Conservation (phyloP, 345 rosid species). For the Theobroma cacao region DNA sequence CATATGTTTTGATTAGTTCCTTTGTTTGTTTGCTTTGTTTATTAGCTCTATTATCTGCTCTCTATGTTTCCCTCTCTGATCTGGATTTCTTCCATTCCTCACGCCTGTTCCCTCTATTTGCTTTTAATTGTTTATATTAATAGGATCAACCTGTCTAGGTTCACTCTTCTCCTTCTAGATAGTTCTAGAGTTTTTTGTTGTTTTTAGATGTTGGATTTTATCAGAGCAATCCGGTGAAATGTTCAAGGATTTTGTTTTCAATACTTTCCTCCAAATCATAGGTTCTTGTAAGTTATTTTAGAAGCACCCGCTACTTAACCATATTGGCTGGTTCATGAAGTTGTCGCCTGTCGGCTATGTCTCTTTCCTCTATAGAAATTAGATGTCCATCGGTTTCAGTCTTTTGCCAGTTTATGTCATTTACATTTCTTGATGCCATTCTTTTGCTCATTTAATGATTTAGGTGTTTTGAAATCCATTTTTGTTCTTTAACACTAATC, state of each 20-base stretch:
- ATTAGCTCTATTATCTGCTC: neutral
- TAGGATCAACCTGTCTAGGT: neutral
- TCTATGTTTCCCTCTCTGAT: neutral
- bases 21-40: neutral
- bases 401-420: neutral
- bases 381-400: constrained; percentile 2
- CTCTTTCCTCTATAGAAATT: neutral
- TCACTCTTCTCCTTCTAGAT: neutral
- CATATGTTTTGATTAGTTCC: neutral
- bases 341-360: neutral
- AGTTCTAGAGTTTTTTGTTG: neutral
- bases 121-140: neutral
- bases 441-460: neutral
- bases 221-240: neutral
- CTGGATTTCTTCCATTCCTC: neutral
- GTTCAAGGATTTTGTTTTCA: neutral
- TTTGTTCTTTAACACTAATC: neutral
- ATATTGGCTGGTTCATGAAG: neutral
- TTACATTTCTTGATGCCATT: neutral
- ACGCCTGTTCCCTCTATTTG: neutral
- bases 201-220: neutral
- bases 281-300: neutral
- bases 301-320: neutral
- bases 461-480: constrained; percentile 1
- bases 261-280: neutral